Percentiles rank a stretch among this genome's conserved stretches.
Conservation (phyloP, 164 flowering plant genomes). For the Saururus chinensis region DNA sequence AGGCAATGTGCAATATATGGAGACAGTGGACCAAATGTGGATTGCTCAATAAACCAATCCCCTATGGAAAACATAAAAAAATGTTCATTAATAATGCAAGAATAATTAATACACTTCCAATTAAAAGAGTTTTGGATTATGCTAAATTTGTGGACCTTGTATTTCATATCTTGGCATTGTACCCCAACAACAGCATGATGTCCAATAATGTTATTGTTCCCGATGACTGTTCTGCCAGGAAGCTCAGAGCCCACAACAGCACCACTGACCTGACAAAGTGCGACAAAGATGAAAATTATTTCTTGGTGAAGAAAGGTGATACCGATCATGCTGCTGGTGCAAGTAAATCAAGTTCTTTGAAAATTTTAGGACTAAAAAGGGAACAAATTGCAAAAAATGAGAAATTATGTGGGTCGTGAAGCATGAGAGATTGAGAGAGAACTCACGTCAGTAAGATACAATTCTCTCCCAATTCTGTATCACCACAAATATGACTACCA, state of each 20-base stretch:
- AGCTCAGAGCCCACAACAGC: constrained; percentile 89
- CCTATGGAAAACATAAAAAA: too few relatives aligned
- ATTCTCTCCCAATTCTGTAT: constrained; percentile 63
- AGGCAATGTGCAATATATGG: background rate
- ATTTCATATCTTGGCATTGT: constrained; percentile 90
- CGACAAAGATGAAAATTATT: background rate
- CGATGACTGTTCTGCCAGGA: constrained; percentile 74
- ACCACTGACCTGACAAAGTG: constrained; percentile 56
- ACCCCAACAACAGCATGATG: constrained; percentile 86
- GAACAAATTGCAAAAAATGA: background rate
- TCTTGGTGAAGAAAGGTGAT: background rate
- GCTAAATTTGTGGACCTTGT: constrained; percentile 34
- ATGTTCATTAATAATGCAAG: background rate
- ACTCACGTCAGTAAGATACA: constrained; percentile 74
- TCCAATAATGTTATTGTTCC: constrained; percentile 68
- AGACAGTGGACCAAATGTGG: background rate
- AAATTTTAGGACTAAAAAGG: background rate
- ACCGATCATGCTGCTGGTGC: background rate
- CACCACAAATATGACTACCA: constrained; percentile 78
- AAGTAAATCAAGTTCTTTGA: background rate
- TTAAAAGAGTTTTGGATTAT: background rate
- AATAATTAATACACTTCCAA: background rate
- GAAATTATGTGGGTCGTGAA: background rate
- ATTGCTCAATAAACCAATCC: background rate
- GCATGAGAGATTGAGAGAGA: constrained; percentile 1